Evolutionary conservation across 805 yeast species (phyloP).

Genomic region (Sporopachydermia lactativora): DNA sequence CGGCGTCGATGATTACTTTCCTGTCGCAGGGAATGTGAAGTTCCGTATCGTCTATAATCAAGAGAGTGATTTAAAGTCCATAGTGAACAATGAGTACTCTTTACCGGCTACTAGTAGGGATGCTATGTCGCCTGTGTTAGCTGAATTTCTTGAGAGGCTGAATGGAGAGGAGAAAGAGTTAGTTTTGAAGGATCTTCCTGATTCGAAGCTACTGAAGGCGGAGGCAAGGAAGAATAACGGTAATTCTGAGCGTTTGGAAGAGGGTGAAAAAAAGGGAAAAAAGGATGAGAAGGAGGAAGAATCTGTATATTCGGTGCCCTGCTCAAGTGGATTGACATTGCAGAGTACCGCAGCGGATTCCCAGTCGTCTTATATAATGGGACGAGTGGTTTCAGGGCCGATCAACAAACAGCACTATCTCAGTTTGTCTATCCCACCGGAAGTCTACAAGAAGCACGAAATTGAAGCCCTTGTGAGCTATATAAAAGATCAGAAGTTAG

Average conservation of each 20-base stretch:
- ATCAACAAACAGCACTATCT: constrained; percentile 1
- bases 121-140: background rate
- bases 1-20: background rate
- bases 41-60: background rate
- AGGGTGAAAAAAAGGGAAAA: constrained; percentile 2
- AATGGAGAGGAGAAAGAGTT: background rate
- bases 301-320: too few relatives aligned
- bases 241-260: background rate
- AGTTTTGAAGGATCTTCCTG: background rate
- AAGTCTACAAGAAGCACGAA: constrained; percentile 1
- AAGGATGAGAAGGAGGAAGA: constrained; percentile 3
- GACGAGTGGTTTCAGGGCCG: background rate
- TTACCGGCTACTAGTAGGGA: background rate
- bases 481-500: background rate
- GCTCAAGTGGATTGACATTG: constrained; percentile 4
- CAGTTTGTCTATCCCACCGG: background rate
- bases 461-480: background rate
- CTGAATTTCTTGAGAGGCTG: background rate
- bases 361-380: background rate
- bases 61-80: background rate
- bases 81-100: background rate
- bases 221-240: background rate
- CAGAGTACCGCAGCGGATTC: constrained; percentile 4
- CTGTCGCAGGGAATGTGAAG: background rate
- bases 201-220: background rate